Percentiles rank a stretch among this genome's conserved stretches.
These are phyloP conservation scores for Fusarium sp. DNA, from an alignment of 2,329 filamentous ascomycete species.

Conservation along the genomic window DNA sequence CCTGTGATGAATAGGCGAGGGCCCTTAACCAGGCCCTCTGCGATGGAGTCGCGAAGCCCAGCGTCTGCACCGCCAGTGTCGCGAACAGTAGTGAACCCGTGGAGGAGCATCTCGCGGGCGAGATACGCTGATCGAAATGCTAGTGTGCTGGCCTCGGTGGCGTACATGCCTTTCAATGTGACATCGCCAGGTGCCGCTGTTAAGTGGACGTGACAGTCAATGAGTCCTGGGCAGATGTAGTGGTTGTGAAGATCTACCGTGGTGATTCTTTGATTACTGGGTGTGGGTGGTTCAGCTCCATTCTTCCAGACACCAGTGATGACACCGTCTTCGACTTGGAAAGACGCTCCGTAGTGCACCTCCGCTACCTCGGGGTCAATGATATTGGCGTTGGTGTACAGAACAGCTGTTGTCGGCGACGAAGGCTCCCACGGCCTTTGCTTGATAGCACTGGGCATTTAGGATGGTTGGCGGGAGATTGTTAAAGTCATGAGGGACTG, in stretches of 20 bases:
- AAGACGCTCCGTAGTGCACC: not conserved
- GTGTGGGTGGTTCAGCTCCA: not conserved
- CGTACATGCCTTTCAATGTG: not conserved
- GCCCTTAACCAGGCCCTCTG: not conserved
- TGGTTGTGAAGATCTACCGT: not conserved
- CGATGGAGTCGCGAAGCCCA: not conserved
- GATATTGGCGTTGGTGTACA: not conserved
- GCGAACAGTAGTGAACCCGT: not conserved
- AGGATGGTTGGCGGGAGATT: not conserved
- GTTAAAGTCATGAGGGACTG: too few relatives aligned
- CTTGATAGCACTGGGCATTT: not conserved
- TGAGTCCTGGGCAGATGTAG: not conserved
- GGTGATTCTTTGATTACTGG: not conserved
- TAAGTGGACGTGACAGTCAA: not conserved
- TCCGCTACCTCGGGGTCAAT: not conserved
- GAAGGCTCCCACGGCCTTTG: not conserved
- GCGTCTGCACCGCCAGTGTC: not conserved
- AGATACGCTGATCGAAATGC: not conserved
- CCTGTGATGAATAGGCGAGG: not conserved
- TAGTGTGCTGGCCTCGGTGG: not conserved
- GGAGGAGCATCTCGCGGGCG: not conserved
- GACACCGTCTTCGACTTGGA: not conserved
- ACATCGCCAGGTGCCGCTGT: not conserved
- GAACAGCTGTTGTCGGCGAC: not conserved
- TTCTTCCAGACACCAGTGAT: not conserved